Percentiles rank a stretch among this genome's conserved stretches.
phyloP scores from a whole-genome alignment of 306 rosid species.

The Dalbergia cultrata region DNA sequence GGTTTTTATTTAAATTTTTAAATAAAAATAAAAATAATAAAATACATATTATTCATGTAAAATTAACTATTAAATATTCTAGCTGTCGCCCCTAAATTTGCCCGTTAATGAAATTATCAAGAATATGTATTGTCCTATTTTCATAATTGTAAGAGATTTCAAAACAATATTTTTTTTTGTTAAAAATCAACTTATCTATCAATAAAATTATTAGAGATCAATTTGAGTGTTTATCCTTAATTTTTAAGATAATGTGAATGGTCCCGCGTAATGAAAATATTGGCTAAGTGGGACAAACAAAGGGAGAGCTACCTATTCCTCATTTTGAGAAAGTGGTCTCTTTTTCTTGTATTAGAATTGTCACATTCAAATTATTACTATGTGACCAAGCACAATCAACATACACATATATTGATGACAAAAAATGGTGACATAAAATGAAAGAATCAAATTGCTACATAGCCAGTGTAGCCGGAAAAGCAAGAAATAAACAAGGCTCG shows the following conservation, averaged over 20 bases:
- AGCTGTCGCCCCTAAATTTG: no score
- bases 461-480: neutral
- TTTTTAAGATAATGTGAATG: neutral
- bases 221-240: no score
- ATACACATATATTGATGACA: neutral
- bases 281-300: neutral
- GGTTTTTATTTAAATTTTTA: no score
- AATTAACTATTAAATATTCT: no score
- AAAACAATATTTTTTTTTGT: no score
- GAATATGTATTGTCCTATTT: no score
- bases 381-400: neutral
- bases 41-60: no score
- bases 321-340: neutral
- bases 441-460: neutral
- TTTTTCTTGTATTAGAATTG: slow-evolving; percentile 3
- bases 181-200: no score
- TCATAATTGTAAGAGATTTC: no score
- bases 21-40: no score
- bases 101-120: no score
- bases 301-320: neutral
- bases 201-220: no score
- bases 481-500: neutral
- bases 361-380: neutral
- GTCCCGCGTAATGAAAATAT: neutral
- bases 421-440: neutral